Evolutionary conservation across 768 basidiomycete species (phyloP), one percentile per base, ranked within the genome.

Genomic region (Boletellus emodensis): DNA sequence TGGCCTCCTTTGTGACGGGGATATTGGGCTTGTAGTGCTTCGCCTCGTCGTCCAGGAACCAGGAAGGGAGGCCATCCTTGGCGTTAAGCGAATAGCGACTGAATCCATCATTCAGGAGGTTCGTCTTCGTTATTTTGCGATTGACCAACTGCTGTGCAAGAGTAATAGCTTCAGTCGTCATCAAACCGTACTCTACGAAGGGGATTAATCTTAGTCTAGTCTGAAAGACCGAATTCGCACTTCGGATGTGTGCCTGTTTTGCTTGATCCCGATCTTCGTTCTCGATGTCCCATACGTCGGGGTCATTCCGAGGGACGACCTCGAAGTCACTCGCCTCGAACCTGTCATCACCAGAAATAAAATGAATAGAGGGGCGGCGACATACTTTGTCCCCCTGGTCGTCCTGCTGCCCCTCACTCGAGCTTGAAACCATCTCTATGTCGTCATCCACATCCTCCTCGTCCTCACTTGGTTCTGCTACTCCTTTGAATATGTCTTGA

Each of bases 41-140:
- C 13, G 83, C 71, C 70, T 99, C 96, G 58, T 99, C 96, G 57
- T 99, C 96, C 32, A 98, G 75, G 78, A 99, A 98, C 96, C 96
- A 99, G 0, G 84, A 70, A 6, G 96, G 96, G 11, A 98, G 81
- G 14, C 77, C 91, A 44, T 98, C 96, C 69, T 93, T 95, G 49
- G 88, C 80, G 58, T 93, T 89, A 47, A 94, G 78, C 2, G 94
- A 90, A 69, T 94, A 88, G 11, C 92, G 88, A 69, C 87, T 93
- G 76, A 98, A 99, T 12, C 96, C 96, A 40, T 96, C 87, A 59
- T 98, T 92, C 62, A 98, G 80, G 22, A 99, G 77, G 26, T 91
- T 80, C 6, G 91, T 91, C 62, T 84, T 85, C 1, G 93, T 97
- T 57, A 76, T 93, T 71, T 90, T 74, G 30, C 91, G 85, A 67